phyloP scores from a whole-genome alignment of 1,284 basidiomycete genomes.

The Ustilago crameri region DNA sequence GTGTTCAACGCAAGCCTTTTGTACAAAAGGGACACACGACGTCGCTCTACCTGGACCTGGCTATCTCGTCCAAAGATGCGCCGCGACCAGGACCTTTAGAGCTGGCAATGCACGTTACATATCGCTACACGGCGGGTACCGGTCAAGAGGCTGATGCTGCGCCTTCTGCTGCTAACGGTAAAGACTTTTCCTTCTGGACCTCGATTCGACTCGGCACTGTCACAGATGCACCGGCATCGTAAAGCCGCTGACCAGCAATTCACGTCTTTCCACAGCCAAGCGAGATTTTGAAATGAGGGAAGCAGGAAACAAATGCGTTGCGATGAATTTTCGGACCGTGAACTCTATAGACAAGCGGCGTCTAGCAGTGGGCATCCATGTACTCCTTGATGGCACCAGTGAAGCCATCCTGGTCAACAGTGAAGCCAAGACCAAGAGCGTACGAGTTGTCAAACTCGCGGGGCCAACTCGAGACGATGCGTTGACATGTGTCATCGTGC shows the following conservation, averaged over 20 bases:
- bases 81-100: conserved; percentile 24
- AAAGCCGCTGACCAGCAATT: no score
- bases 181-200: conserved; percentile 35
- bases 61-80: conserved; percentile 16
- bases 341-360: no score
- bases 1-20: conserved; percentile 20
- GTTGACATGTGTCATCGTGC: conserved; percentile 30
- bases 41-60: conserved; percentile 31
- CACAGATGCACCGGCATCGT: no score
- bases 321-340: no score
- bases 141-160: background rate
- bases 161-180: conserved; percentile 5
- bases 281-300: no score
- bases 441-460: conserved; percentile 27
- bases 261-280: no score
- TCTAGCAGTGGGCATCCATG: conserved; percentile 15
- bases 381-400: conserved; percentile 31
- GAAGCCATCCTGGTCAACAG: conserved; percentile 26
- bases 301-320: no score
- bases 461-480: conserved; percentile 37
- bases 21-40: conserved; percentile 42
- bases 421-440: conserved; percentile 29
- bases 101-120: conserved; percentile 52
- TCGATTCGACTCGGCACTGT: conserved; percentile 27
- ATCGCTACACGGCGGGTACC: conserved; percentile 26